Evolutionary conservation across 192 early-diverging fungal genomes (phyloP).

Genomic region (Podochytrium sp.): DNA sequence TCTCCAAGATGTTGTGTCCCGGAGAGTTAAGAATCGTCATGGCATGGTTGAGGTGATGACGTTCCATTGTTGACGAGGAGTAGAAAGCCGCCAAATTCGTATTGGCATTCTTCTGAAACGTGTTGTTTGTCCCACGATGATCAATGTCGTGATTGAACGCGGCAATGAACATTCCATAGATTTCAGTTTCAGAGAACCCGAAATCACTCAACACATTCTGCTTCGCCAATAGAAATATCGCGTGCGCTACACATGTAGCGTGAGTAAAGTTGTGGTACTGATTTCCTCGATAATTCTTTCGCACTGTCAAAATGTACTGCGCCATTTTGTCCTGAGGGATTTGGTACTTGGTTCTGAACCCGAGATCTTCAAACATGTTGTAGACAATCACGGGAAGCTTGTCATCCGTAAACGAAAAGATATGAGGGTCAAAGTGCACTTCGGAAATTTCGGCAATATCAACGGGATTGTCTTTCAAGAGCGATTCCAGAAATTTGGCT

Average conservation of each 20-base stretch:
- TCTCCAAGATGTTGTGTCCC: slow-evolving; percentile 43
- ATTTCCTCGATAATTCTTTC: slow-evolving; percentile 49
- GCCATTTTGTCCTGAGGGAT: slow-evolving; percentile 43
- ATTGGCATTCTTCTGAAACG: slow-evolving; percentile 47
- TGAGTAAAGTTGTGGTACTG: slow-evolving; percentile 58
- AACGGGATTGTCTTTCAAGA: neutral
- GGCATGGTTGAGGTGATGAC: slow-evolving; percentile 54
- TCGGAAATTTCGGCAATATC: neutral
- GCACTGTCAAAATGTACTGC: slow-evolving; percentile 45
- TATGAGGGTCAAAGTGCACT: slow-evolving; percentile 39
- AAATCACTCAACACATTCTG: neutral
- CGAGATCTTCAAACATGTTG: slow-evolving; percentile 44
- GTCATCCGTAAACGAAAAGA: slow-evolving; percentile 35
- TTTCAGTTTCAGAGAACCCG: slow-evolving; percentile 37
- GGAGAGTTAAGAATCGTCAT: slow-evolving; percentile 46
- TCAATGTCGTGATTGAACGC: slow-evolving; percentile 55
- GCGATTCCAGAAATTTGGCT: slow-evolving; percentile 23
- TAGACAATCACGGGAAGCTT: slow-evolving; percentile 34
- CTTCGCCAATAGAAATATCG: slow-evolving; percentile 33
- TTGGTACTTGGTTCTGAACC: slow-evolving; percentile 27
- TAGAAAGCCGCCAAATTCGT: slow-evolving; percentile 48
- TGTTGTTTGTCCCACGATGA: slow-evolving; percentile 56
- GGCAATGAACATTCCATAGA: slow-evolving; percentile 51
- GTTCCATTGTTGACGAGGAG: slow-evolving; percentile 46
- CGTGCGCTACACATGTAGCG: slow-evolving; percentile 48